These are phyloP conservation scores for Penicillium coffeae DNA, from an alignment of 495 filamentous ascomycete genomes.

Conservation along the genomic window DNA sequence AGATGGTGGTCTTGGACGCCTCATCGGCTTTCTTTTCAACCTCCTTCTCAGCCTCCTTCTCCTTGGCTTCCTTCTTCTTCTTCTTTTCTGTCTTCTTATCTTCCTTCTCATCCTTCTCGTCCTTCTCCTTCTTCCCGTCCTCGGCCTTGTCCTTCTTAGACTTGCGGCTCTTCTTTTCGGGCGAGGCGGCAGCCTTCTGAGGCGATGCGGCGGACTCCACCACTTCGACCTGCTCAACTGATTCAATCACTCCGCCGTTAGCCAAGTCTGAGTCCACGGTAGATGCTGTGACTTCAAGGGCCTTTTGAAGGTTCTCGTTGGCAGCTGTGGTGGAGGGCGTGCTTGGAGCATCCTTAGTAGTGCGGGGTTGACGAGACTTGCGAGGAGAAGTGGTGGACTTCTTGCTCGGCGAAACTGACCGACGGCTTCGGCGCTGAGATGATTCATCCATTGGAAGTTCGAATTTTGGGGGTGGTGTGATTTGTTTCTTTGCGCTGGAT, in stretches of 20 bases:
- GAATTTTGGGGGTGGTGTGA: constrained; percentile 67
- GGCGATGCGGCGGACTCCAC: not conserved
- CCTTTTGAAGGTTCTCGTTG: constrained; percentile 47
- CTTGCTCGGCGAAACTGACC: constrained; percentile 58
- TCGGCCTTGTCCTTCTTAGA: constrained; percentile 35
- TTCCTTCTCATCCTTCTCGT: constrained; percentile 20
- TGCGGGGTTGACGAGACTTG: constrained; percentile 65
- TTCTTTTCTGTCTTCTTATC: constrained; percentile 40
- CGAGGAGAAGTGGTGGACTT: constrained; percentile 59
- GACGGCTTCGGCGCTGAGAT: constrained; percentile 44
- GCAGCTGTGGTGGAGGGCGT: constrained; percentile 44
- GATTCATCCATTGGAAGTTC: constrained; percentile 44
- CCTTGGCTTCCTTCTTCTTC: constrained; percentile 18
- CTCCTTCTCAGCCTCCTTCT: constrained; percentile 23
- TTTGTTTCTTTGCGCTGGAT: constrained; percentile 59
- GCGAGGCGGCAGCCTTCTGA: constrained; percentile 15
- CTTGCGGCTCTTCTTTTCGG: constrained; percentile 30
- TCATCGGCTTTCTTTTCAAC: constrained; percentile 14
- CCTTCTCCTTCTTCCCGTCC: constrained; percentile 25
- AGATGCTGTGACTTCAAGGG: constrained; percentile 43
- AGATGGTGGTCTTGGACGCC: constrained; percentile 61
- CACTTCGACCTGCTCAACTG: constrained; percentile 27
- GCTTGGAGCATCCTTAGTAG: constrained; percentile 44
- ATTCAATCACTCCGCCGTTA: constrained; percentile 24
- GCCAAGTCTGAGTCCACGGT: constrained; percentile 24